These are phyloP conservation scores for Claviceps pusilla DNA, from an alignment of 2,329 filamentous ascomycete species.

Conservation along the genomic window DNA sequence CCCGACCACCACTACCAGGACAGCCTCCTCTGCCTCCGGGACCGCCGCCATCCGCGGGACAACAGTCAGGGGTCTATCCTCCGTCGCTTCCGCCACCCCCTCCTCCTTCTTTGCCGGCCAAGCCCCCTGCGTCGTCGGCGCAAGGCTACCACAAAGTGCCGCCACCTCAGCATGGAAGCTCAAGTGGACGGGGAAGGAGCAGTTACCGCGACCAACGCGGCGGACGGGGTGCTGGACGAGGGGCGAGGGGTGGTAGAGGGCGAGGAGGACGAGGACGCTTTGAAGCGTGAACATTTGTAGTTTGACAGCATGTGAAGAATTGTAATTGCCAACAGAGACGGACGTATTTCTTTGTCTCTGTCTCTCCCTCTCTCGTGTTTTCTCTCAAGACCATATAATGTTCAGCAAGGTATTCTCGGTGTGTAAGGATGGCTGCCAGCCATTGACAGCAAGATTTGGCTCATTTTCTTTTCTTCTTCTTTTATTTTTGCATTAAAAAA, in stretches of 20 bases:
- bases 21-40: conserved; percentile 26
- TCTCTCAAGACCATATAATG: no score
- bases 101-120: conserved; percentile 15
- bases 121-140: conserved; percentile 13
- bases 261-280: conserved; percentile 10
- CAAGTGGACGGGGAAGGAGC: conserved; percentile 11
- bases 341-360: background rate
- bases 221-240: conserved; percentile 13
- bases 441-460: background rate
- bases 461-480: background rate
- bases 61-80: conserved; percentile 11
- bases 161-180: conserved; percentile 3
- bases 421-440: no score
- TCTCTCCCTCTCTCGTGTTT: no score
- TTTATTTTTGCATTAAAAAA: background rate
- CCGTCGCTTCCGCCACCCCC: conserved; percentile 14
- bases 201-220: conserved; percentile 10
- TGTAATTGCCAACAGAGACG: background rate
- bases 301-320: no score
- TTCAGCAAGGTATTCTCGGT: no score
- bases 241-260: conserved; percentile 8
- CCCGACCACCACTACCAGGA: conserved; percentile 6
- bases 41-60: conserved; percentile 19
- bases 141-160: conserved; percentile 16
- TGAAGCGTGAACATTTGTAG: background rate